These are phyloP conservation scores for Poa pratensis DNA, from an alignment of 176 grass and related monocot genomes.

Conservation along the genomic window DNA sequence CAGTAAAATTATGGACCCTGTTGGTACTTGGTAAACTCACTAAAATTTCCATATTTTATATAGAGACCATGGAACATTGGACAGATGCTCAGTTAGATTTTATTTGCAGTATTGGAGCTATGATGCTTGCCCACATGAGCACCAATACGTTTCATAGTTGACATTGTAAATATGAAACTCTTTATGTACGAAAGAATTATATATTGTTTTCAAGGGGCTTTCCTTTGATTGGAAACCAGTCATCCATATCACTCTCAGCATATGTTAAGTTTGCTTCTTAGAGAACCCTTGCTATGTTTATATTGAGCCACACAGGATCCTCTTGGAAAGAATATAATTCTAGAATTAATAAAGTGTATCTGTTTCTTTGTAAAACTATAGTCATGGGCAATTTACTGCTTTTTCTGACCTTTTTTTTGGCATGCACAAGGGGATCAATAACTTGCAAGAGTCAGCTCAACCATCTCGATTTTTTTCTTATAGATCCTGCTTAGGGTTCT, in stretches of 20 bases:
- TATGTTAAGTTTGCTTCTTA: not conserved
- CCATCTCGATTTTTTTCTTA: not conserved
- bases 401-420: not conserved
- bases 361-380: constrained; percentile 7
- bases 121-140: not conserved
- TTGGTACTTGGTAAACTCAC: not conserved
- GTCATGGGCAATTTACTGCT: not conserved
- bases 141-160: not conserved
- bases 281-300: not conserved
- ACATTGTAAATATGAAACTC: not conserved
- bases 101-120: not conserved
- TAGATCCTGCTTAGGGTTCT: not conserved
- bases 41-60: not conserved
- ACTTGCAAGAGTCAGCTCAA: not conserved
- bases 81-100: not conserved
- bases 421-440: not conserved
- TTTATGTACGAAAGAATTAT: not conserved
- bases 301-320: not conserved
- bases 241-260: constrained; percentile 5
- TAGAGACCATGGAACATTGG: not conserved
- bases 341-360: not conserved
- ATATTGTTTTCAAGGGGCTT: constrained; percentile 2
- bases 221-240: not conserved
- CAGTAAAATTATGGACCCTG: constrained; percentile 7
- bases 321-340: not conserved